Evolutionary conservation across 2,329 filamentous ascomycete genomes (phyloP).

Genomic region (Diaporthe ampelina): DNA sequence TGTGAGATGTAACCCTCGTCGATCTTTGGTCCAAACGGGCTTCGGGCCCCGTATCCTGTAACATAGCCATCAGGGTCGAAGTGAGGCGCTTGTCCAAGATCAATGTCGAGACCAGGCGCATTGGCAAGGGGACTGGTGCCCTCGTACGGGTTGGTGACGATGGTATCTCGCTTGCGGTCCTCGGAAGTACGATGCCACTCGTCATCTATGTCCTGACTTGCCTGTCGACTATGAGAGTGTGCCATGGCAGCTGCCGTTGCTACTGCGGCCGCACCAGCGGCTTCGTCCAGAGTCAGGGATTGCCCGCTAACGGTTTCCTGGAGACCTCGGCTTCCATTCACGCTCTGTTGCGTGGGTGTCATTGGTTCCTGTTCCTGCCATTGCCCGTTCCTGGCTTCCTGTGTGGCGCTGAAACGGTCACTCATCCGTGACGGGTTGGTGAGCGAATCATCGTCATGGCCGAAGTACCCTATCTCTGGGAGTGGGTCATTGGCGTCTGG

Average conservation of each 20-base stretch:
- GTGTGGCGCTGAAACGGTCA: constrained; percentile 73
- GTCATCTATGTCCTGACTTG: constrained; percentile 72
- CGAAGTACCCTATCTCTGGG: constrained; percentile 80
- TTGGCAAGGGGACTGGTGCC: constrained; percentile 74
- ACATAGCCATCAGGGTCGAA: constrained; percentile 56
- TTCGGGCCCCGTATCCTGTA: constrained; percentile 65
- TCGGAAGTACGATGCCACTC: constrained; percentile 74
- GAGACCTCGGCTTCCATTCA: constrained; percentile 25
- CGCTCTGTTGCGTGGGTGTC: constrained; percentile 55
- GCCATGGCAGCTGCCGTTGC: constrained; percentile 63
- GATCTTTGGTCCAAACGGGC: constrained; percentile 71
- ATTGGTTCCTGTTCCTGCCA: constrained; percentile 44
- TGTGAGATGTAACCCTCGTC: constrained; percentile 96
- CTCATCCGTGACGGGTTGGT: constrained; percentile 90
- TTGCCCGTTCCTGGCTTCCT: constrained; percentile 47
- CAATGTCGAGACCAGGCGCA: constrained; percentile 57
- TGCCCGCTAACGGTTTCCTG: constrained; percentile 44
- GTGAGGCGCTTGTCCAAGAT: constrained; percentile 44
- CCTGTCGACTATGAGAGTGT: constrained; percentile 64
- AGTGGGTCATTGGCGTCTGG: constrained; percentile 79
- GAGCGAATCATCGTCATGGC: constrained; percentile 75
- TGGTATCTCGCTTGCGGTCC: constrained; percentile 75
- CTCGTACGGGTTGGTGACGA: constrained; percentile 77
- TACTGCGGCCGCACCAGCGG: constrained; percentile 67
- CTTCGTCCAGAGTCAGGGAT: constrained; percentile 57